Percentiles rank a stretch among this genome's conserved stretches.
Evolutionary conservation across 2,329 filamentous ascomycete species (phyloP).

Genomic region (Rosellinia necatrix): DNA sequence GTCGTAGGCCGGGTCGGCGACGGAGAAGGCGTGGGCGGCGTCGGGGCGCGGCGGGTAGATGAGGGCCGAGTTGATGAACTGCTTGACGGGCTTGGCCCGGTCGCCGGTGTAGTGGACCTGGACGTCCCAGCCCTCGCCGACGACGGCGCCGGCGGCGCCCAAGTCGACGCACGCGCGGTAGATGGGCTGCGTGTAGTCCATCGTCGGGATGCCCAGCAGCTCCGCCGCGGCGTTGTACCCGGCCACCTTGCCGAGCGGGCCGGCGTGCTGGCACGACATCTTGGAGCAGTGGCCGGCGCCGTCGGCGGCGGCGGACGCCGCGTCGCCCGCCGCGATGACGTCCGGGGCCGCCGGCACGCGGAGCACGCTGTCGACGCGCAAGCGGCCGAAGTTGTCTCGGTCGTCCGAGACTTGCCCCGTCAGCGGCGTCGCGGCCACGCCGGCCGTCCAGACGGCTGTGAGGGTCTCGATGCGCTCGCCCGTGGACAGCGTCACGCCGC

Average conservation of each 20-base stretch:
- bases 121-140: conserved; percentile 22
- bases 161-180: conserved; percentile 25
- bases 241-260: conserved; percentile 22
- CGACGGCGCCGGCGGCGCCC: conserved; percentile 17
- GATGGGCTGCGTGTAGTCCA: conserved; percentile 20
- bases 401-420: conserved; percentile 15
- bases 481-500: conserved; percentile 22
- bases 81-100: conserved; percentile 17
- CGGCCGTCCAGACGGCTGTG: conserved; percentile 27
- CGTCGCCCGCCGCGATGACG: conserved; percentile 23
- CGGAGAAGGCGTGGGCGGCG: conserved; percentile 15
- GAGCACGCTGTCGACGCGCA: conserved; percentile 20
- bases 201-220: conserved; percentile 11
- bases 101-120: background rate
- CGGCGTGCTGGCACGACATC: conserved; percentile 28
- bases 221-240: conserved; percentile 27
- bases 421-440: conserved; percentile 21
- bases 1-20: conserved; percentile 18
- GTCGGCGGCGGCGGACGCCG: conserved; percentile 18
- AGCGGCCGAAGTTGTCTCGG: conserved; percentile 20
- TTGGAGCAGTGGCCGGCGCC: conserved; percentile 16
- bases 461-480: conserved; percentile 28
- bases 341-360: conserved; percentile 17
- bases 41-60: conserved; percentile 24
- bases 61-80: conserved; percentile 22